These are phyloP conservation scores for Phaffia tasmanica DNA, from an alignment of 768 basidiomycete genomes.

Conservation along the genomic window DNA sequence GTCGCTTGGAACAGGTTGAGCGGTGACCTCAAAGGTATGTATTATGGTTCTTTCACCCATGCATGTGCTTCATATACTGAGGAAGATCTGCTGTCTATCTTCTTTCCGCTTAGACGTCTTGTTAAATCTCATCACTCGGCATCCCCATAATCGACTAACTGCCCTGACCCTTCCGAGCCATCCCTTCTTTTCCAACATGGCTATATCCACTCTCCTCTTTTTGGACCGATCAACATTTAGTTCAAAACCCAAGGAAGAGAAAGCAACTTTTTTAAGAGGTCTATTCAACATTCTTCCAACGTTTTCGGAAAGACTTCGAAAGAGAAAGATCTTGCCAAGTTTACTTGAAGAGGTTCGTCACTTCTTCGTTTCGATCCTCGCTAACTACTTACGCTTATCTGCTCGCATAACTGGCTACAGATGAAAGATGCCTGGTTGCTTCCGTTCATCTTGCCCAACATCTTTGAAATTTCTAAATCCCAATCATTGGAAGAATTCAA, in stretches of 20 bases:
- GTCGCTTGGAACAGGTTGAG: constrained; percentile 32
- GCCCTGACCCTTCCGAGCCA: constrained; percentile 71
- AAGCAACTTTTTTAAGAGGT: constrained; percentile 91
- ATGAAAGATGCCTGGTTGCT: constrained; percentile 78
- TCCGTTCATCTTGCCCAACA: constrained; percentile 91
- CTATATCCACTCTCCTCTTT: constrained; percentile 92
- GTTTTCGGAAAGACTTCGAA: constrained; percentile 77
- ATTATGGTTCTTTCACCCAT: not conserved
- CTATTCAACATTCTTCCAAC: constrained; percentile 44
- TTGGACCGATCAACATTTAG: constrained; percentile 91
- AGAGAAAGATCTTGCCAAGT: constrained; percentile 79
- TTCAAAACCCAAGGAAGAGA: constrained; percentile 85
- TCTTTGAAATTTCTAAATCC: constrained; percentile 73
- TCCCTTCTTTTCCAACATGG: constrained; percentile 86
- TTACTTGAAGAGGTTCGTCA: constrained; percentile 76
- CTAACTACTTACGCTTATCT: not conserved
- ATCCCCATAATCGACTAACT: constrained; percentile 58
- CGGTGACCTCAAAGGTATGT: constrained; percentile 33
- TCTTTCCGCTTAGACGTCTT: constrained; percentile 52
- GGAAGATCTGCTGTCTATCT: not conserved
- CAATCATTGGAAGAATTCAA: constrained; percentile 73
- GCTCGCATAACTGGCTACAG: constrained; percentile 27
- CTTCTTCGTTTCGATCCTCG: constrained; percentile 20
- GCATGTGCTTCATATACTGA: not conserved
- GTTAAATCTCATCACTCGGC: constrained; percentile 66